These are phyloP conservation scores for Endothia cerciana DNA, from an alignment of 2,329 filamentous ascomycete species.

Conservation along the genomic window DNA sequence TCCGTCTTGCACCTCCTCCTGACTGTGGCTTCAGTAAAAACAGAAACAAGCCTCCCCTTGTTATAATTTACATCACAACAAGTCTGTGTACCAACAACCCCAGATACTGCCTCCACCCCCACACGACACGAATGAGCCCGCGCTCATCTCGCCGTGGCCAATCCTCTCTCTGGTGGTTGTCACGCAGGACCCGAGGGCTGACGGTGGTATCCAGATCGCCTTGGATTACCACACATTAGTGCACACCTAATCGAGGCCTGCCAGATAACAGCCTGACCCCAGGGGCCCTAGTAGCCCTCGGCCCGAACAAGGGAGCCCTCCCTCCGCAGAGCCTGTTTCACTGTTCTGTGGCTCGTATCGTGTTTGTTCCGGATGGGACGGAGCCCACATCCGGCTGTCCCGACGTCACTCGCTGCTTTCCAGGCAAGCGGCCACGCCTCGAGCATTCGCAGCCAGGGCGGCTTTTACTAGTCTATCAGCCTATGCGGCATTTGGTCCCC, in stretches of 20 bases:
- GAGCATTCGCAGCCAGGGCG: not conserved
- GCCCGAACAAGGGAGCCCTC: not conserved
- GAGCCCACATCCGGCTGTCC: constrained; percentile 5
- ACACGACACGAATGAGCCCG: not conserved
- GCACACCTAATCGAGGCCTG: not conserved
- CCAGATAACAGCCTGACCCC: not conserved
- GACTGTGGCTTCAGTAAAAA: too few relatives aligned
- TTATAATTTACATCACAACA: not conserved
- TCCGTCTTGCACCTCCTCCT: not conserved
- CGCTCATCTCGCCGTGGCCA: not conserved
- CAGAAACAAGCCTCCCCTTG: too few relatives aligned
- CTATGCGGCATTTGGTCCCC: not conserved
- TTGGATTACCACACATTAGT: not conserved
- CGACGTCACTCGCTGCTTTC: constrained; percentile 1
- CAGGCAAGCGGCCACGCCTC: not conserved
- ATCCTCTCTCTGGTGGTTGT: not conserved
- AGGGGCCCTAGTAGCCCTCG: not conserved
- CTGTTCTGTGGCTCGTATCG: too few relatives aligned
- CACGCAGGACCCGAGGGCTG: not conserved
- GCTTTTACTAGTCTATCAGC: not conserved
- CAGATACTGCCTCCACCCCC: not conserved
- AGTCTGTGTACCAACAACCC: not conserved
- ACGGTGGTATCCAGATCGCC: not conserved
- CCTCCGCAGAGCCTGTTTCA: not conserved
- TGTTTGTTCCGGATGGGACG: constrained; percentile 1